A percentile compares a stretch with the other conserved stretches of the same genome.
Conservation (phyloP, 2,329 filamentous ascomycete species). For the Elsinoe batatas region DNA sequence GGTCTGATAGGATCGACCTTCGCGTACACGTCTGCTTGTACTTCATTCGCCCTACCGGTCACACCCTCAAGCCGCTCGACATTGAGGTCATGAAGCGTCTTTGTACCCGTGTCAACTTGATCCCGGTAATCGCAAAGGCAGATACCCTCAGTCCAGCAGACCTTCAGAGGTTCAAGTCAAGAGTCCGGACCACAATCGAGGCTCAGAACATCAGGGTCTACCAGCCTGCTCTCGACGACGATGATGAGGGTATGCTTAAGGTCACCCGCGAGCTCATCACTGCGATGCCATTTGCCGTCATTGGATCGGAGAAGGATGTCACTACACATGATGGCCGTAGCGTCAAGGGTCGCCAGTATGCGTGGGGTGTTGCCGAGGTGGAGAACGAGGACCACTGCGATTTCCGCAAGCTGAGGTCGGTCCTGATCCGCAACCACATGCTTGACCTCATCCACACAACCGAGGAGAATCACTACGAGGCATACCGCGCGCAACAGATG, state of each 20-base stretch:
- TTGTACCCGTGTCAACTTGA: slow-evolving; percentile 95
- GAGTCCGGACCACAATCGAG: slow-evolving; percentile 89
- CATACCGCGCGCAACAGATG: slow-evolving; percentile 98
- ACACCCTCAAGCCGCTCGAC: slow-evolving; percentile 95
- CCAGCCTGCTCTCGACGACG: slow-evolving; percentile 93
- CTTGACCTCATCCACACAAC: slow-evolving; percentile 99
- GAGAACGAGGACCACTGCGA: slow-evolving; percentile 99
- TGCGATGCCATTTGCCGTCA: slow-evolving; percentile 97
- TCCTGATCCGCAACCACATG: slow-evolving; percentile 97
- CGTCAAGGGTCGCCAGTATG: slow-evolving; percentile 97
- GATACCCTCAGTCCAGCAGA: slow-evolving; percentile 92
- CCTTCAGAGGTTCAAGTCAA: slow-evolving; percentile 86
- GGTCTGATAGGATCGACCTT: slow-evolving; percentile 97
- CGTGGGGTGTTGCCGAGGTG: slow-evolving; percentile 97
- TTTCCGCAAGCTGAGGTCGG: slow-evolving; percentile 99
- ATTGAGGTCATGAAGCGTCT: slow-evolving; percentile 99
- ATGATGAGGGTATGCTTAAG: slow-evolving; percentile 90
- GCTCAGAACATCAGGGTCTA: slow-evolving; percentile 99
- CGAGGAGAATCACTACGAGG: slow-evolving; percentile 98
- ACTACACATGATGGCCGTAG: slow-evolving; percentile 93
- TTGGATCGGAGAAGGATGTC: slow-evolving; percentile 98
- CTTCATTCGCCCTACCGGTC: slow-evolving; percentile 97
- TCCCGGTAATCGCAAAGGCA: slow-evolving; percentile 96
- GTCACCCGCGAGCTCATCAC: slow-evolving; percentile 91
- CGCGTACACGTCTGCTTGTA: slow-evolving; percentile 97